A percentile compares a stretch with the other conserved stretches of the same genome.
These are phyloP conservation scores for Eragrostis nindensis DNA, from an alignment of 176 grass and related monocot species.

Conservation along the genomic window DNA sequence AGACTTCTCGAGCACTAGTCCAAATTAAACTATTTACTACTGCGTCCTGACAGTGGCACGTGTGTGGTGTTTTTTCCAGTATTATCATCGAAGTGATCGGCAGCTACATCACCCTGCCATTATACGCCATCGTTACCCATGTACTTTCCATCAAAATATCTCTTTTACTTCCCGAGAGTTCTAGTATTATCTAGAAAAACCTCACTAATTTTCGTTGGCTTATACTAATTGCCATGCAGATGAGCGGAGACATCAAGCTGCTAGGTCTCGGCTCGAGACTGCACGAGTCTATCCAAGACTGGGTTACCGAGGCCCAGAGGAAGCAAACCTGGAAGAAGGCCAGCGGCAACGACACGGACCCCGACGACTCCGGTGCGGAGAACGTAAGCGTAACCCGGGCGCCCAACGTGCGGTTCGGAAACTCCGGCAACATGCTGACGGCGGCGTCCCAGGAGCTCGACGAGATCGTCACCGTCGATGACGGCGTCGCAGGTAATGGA, in stretches of 20 bases:
- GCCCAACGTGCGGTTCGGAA: background rate
- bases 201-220: background rate
- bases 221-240: slow-evolving; percentile 50
- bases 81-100: slow-evolving; percentile 68
- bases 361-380: background rate
- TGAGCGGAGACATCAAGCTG: slow-evolving; percentile 68
- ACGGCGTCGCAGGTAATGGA: background rate
- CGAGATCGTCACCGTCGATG: slow-evolving; percentile 38
- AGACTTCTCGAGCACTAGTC: no score
- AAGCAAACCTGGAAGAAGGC: background rate
- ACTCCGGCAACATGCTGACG: slow-evolving; percentile 7
- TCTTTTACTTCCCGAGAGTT: background rate
- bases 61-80: slow-evolving; percentile 55
- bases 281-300: slow-evolving; percentile 24
- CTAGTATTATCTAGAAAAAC: no score
- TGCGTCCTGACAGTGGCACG: no score
- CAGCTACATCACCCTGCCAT: slow-evolving; percentile 86
- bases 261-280: slow-evolving; percentile 39
- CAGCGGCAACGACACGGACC: background rate
- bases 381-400: background rate
- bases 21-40: no score
- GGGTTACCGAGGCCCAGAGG: slow-evolving; percentile 19
- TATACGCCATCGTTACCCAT: slow-evolving; percentile 77
- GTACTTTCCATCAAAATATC: slow-evolving; percentile 35
- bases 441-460: background rate